Conservation (phyloP, 345 rosid genomes). For the Dipteronia sinensis region DNA sequence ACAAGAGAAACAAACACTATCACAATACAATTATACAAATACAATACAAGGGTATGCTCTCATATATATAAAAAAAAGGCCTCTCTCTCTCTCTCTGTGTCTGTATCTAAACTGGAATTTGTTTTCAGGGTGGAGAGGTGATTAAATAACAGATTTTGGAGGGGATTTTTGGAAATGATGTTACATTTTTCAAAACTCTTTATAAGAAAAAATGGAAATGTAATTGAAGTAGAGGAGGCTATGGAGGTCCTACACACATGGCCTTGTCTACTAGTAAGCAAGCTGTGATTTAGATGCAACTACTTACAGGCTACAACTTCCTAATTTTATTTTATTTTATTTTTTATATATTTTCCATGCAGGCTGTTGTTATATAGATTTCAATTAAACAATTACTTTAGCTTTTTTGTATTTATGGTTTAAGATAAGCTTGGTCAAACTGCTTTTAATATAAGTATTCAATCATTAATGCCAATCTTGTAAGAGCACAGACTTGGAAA, state of each 20-base stretch:
- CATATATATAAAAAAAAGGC: constrained; percentile 20
- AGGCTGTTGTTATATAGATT: neutral
- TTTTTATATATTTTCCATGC: neutral
- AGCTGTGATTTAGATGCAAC: constrained; percentile 51
- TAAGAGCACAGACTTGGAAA: neutral
- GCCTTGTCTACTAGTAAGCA: constrained; percentile 69
- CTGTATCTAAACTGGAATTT: constrained; percentile 16
- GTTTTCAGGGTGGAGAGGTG: constrained; percentile 33
- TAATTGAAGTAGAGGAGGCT: constrained; percentile 18
- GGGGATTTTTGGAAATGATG: constrained; percentile 41
- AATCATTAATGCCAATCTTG: constrained; percentile 32
- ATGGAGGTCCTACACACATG: constrained; percentile 90
- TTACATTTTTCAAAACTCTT: neutral
- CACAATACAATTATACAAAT: constrained; percentile 12
- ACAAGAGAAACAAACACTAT: neutral
- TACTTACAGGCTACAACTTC: constrained; percentile 38
- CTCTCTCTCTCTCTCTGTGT: neutral
- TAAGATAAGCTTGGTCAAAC: constrained; percentile 38
- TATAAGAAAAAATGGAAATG: constrained; percentile 1
- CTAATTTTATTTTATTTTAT: neutral
- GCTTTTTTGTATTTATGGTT: constrained; percentile 17
- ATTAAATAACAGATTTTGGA: constrained; percentile 55
- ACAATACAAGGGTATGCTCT: constrained; percentile 13
- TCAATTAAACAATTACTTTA: constrained; percentile 7
- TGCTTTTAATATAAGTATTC: constrained; percentile 24